Evolutionary conservation across 2,329 filamentous ascomycete genomes (phyloP), one percentile per base, ranked within the genome.

Genomic region (Fusarium solani-melongenae): DNA sequence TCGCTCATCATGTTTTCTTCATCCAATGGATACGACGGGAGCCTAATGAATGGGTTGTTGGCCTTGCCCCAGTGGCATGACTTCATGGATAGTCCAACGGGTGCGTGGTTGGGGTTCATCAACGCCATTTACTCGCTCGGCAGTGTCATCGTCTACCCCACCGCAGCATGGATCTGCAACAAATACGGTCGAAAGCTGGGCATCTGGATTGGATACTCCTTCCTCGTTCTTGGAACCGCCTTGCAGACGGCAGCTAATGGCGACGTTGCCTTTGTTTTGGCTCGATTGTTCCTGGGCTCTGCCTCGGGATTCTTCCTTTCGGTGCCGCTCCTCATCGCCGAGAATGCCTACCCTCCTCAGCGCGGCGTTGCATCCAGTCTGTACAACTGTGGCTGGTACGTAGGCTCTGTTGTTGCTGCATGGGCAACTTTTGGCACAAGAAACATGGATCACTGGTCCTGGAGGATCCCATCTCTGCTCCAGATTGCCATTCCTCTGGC

Each of bases 211-310:
- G 70, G 70, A 9, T 72, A 65, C 29, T 38, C 65, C 14, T 67
- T 70, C 57, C 3, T 81, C 4, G 24, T 56, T 15, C 63, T 67
- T 14, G 67, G 67, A 5, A 80, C 38, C 64, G 82, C n/a, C 61
- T 36, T 70, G 0, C 67, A 70, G 22, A 38, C 64, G 1, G 46
- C 46, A 17, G 49, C 67, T 2, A 58, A 58, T 6, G 39, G 39
- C 12, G n/a, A 80, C 2, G 20, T 56, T 14, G 76, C 72, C 29
- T 82, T 82, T 55, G 73, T 82, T 22, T 70, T 77, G 2, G 77
- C 79, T 0, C 70, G 81, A 3, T 73, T 79, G 39, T 71, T 82
- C 8, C 70, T 82, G 6, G 81, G 81, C 14, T 17, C 44, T n/a
- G 44, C 44, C 15, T 49, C 44, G 5, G 44, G 24, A 17, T 49